Percentiles rank a stretch among this genome's conserved stretches.
phyloP scores from a whole-genome alignment of 164 flowering plant genomes.

The Echeveria elegans region DNA sequence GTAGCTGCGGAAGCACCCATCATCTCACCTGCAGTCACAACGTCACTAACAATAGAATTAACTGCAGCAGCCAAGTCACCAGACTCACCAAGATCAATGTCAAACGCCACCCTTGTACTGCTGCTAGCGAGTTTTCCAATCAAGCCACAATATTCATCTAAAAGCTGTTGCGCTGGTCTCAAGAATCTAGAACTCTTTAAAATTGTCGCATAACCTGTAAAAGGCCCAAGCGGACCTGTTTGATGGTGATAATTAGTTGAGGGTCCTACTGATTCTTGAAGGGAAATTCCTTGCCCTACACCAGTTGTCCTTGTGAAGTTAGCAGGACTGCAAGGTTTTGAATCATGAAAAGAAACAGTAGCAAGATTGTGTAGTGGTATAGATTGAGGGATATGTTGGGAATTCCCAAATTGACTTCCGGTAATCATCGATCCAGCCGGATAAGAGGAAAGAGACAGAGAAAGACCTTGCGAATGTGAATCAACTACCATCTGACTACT shows the following conservation, averaged over 20 bases:
- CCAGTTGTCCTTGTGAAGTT: constrained; percentile 10
- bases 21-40: constrained; percentile 21
- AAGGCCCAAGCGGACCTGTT: constrained; percentile 83
- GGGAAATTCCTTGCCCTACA: constrained; percentile 23
- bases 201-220: constrained; percentile 83
- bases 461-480: constrained; percentile 26
- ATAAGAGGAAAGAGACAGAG: constrained; percentile 44
- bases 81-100: constrained; percentile 20
- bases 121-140: not conserved
- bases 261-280: constrained; percentile 22
- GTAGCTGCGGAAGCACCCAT: constrained; percentile 26
- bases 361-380: constrained; percentile 10
- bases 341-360: constrained; percentile 16
- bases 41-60: constrained; percentile 19
- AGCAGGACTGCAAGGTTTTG: constrained; percentile 9
- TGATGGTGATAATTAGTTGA: constrained; percentile 22
- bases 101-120: constrained; percentile 4
- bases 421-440: constrained; percentile 16
- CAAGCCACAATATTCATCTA: constrained; percentile 46
- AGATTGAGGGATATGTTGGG: constrained; percentile 16
- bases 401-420: constrained; percentile 17
- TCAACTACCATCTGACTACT: constrained; percentile 17
- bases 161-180: constrained; percentile 58
- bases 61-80: constrained; percentile 17
- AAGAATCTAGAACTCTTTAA: constrained; percentile 66